These are phyloP conservation scores for Musa troglodytarum DNA, from an alignment of 176 grass and related monocot species.

Conservation along the genomic window DNA sequence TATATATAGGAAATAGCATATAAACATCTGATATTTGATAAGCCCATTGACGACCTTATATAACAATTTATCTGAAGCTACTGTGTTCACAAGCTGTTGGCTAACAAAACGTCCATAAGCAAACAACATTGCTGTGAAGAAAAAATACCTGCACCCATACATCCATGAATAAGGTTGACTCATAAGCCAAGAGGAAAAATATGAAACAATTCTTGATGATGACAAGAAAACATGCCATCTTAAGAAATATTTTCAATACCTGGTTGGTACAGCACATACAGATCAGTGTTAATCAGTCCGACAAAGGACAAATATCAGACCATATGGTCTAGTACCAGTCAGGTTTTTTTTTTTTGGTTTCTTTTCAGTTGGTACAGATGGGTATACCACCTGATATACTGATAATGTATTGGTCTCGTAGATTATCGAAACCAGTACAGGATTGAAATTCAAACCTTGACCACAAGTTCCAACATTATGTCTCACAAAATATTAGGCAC, in stretches of 20 bases:
- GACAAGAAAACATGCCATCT: neutral
- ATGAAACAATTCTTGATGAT: neutral
- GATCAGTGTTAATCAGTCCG: too few relatives aligned
- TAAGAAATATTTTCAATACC: too few relatives aligned
- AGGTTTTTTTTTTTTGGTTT: too few relatives aligned
- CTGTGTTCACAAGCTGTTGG: constrained; percentile 78
- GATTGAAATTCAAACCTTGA: too few relatives aligned
- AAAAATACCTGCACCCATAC: constrained; percentile 58
- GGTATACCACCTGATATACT: too few relatives aligned
- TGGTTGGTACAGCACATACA: too few relatives aligned
- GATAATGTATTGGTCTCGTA: too few relatives aligned
- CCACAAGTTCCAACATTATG: neutral
- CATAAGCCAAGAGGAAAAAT: neutral
- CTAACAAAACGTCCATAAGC: constrained; percentile 97
- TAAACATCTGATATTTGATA: constrained; percentile 99
- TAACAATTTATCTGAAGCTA: constrained; percentile 83
- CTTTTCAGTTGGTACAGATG: too few relatives aligned
- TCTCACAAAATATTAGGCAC: neutral
- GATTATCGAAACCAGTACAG: too few relatives aligned
- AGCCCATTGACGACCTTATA: constrained; percentile 72
- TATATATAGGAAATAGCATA: constrained; percentile 99
- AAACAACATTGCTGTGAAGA: constrained; percentile 97
- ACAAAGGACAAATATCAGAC: too few relatives aligned
- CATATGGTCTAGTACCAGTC: too few relatives aligned
- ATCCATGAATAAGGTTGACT: neutral